phyloP scores from a whole-genome alignment of 148 eudicot genomes.

The Suaeda aralocaspica region DNA sequence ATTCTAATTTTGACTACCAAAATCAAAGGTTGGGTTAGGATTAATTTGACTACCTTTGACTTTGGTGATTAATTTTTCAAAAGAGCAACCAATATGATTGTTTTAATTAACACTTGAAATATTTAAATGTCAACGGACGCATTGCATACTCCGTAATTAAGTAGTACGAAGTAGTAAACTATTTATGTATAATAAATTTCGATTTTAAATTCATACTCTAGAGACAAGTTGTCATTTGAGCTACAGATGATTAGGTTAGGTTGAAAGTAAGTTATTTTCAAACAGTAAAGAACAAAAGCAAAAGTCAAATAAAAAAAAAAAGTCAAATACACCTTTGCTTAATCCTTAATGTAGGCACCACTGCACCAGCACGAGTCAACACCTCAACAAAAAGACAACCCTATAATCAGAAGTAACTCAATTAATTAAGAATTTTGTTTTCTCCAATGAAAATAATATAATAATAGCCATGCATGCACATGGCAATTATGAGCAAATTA shows the following conservation, averaged over 20 bases:
- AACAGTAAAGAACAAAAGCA: background rate
- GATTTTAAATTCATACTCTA: no score
- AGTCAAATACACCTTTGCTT: background rate
- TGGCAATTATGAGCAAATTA: slow-evolving; percentile 11
- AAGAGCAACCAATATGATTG: no score
- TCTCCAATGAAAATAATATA: background rate
- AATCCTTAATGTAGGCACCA: background rate
- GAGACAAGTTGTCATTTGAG: no score
- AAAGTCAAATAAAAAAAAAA: background rate
- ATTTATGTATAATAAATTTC: no score
- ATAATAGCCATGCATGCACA: slow-evolving; percentile 14
- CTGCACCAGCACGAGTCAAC: slow-evolving; percentile 1
- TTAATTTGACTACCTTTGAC: no score
- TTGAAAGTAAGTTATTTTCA: background rate
- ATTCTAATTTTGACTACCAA: no score
- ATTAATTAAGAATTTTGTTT: background rate
- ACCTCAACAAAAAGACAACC: slow-evolving; percentile 1
- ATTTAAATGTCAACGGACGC: no score
- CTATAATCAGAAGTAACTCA: background rate
- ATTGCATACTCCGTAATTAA: no score
- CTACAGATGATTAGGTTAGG: background rate
- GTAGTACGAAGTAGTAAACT: no score
- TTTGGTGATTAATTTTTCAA: no score
- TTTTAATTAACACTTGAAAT: no score
- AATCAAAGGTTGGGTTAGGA: no score